These are phyloP conservation scores for Entrophospora sp. DNA, from an alignment of 192 early-diverging fungal genomes.

Conservation along the genomic window DNA sequence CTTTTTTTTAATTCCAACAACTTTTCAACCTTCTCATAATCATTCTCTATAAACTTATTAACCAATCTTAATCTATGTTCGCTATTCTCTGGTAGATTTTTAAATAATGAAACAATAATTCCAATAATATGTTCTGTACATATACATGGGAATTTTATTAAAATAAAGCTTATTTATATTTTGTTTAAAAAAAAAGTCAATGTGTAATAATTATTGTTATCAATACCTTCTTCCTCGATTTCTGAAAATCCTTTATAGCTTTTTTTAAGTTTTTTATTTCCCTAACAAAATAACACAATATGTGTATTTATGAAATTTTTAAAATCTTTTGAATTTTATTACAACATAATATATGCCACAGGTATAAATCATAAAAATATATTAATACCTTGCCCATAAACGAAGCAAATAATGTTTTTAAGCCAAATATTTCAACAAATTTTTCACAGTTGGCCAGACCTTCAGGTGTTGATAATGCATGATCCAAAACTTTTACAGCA, in stretches of 20 bases:
- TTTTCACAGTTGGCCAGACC: conserved; percentile 47
- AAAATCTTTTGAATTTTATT: too few species aligned
- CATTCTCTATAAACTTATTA: conserved; percentile 74
- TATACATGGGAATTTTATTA: too few species aligned
- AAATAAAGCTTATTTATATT: not conserved
- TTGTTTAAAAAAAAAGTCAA: not conserved
- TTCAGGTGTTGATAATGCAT: conserved; percentile 52
- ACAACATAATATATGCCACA: too few species aligned
- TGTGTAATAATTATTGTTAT: not conserved
- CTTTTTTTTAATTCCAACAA: conserved; percentile 66
- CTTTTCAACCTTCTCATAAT: conserved; percentile 75
- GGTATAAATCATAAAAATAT: too few species aligned
- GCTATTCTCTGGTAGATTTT: conserved; percentile 47
- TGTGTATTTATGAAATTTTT: too few species aligned
- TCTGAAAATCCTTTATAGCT: conserved; percentile 70
- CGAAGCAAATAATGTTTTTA: conserved; percentile 79
- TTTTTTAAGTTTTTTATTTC: conserved; percentile 68
- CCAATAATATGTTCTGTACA: conserved; percentile 73
- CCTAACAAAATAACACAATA: conserved; percentile 28
- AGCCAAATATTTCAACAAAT: conserved; percentile 74
- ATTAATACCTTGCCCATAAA: conserved; percentile 64
- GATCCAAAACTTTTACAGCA: conserved; percentile 81
- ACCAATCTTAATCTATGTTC: conserved; percentile 63
- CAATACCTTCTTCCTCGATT: conserved; percentile 64
- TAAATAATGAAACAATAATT: conserved; percentile 73